Conservation (phyloP, 1,139 yeast genomes). For the Lizanozyma gosingica region DNA sequence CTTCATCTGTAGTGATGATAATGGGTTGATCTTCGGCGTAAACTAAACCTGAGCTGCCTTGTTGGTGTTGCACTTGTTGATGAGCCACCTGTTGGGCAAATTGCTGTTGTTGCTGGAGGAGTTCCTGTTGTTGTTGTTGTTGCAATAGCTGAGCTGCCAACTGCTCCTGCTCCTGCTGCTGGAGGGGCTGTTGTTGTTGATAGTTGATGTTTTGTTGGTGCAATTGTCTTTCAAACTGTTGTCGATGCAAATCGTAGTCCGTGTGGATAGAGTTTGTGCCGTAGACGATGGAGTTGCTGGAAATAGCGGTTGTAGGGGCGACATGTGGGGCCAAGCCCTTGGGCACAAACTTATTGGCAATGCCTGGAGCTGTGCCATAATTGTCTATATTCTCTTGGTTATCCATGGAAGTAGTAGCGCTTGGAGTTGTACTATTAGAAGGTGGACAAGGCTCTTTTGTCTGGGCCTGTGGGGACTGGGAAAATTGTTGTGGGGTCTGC, state of each 20-base stretch:
- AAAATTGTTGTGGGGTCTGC: slow-evolving; percentile 7
- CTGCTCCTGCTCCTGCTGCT: neutral
- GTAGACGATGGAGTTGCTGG: slow-evolving; percentile 53
- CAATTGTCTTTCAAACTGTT: slow-evolving; percentile 3
- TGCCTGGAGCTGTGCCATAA: slow-evolving; percentile 1
- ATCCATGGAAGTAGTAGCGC: slow-evolving; percentile 5
- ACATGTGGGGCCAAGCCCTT: slow-evolving; percentile 21
- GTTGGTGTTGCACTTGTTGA: slow-evolving; percentile 2
- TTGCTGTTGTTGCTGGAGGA: slow-evolving; percentile 1
- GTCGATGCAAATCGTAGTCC: neutral
- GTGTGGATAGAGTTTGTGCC: slow-evolving; percentile 46
- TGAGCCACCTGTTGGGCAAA: slow-evolving; percentile 1
- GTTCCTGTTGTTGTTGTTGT: slow-evolving; percentile 3
- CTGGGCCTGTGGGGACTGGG: neutral
- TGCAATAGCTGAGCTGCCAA: slow-evolving; percentile 1
- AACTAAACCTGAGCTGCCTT: slow-evolving; percentile 1
- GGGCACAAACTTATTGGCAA: slow-evolving; percentile 22
- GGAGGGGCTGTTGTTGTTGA: slow-evolving; percentile 1
- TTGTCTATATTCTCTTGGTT: slow-evolving; percentile 4
- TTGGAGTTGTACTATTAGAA: too few relatives aligned
- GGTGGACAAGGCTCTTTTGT: neutral
- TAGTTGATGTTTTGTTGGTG: slow-evolving; percentile 1
- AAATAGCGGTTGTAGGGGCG: slow-evolving; percentile 61
- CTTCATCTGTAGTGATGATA: slow-evolving; percentile 39
- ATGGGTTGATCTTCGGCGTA: slow-evolving; percentile 16